Conservation (phyloP, 768 basidiomycete species). For the Xanthoconium stramineum region DNA sequence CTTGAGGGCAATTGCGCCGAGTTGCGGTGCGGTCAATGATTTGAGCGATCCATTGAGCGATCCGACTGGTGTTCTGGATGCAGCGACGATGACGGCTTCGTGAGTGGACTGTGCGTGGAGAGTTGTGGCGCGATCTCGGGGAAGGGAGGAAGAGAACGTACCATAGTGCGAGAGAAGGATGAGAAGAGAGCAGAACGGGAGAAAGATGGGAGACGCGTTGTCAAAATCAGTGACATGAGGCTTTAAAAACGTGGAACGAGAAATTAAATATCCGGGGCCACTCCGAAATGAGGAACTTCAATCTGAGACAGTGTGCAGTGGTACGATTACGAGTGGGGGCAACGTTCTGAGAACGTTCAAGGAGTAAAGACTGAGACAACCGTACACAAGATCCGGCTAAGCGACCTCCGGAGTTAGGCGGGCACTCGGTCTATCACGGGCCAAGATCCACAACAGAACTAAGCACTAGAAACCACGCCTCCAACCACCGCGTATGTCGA, state of each 20-base stretch:
- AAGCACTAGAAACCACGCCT: slow-evolving; percentile 78
- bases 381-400: slow-evolving; percentile 6
- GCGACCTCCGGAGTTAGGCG: neutral
- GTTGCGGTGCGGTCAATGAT: slow-evolving; percentile 83
- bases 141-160: slow-evolving; percentile 23
- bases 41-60: slow-evolving; percentile 90
- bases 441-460: slow-evolving; percentile 59
- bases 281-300: slow-evolving; percentile 12
- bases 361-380: too few species aligned
- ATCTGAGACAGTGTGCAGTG: too few species aligned
- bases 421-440: slow-evolving; percentile 2
- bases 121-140: neutral
- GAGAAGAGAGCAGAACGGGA: slow-evolving; percentile 37
- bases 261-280: slow-evolving; percentile 13
- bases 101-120: slow-evolving; percentile 39
- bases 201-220: slow-evolving; percentile 38
- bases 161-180: slow-evolving; percentile 48
- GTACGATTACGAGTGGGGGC: too few species aligned
- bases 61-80: slow-evolving; percentile 90
- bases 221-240: slow-evolving; percentile 37
- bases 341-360: neutral
- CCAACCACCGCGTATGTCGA: slow-evolving; percentile 44
- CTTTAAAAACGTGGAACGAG: slow-evolving; percentile 16
- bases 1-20: slow-evolving; percentile 86
- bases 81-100: slow-evolving; percentile 93